Conservation (phyloP, 2,329 filamentous ascomycete genomes). For the Ophiognomonia clavigignenti-juglandacearum region DNA sequence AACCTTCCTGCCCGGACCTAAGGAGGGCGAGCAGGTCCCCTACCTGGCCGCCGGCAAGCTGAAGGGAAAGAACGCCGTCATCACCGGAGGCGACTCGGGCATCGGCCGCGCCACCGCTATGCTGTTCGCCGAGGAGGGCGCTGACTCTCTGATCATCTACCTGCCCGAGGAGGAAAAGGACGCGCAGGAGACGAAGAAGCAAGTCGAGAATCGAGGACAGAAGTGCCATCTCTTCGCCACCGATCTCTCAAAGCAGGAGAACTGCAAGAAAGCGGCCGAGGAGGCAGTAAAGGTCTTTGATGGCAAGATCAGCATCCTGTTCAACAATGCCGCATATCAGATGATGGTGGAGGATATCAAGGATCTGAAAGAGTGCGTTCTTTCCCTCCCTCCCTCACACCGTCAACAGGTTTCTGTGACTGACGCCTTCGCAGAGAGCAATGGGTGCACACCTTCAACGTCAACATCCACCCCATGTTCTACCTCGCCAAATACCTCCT, state of each 20-base stretch:
- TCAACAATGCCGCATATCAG: constrained; percentile 72
- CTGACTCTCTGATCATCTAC: constrained; percentile 68
- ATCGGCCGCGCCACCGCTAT: constrained; percentile 74
- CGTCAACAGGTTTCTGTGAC: neutral
- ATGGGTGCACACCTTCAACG: constrained; percentile 75
- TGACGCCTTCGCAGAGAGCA: constrained; percentile 52
- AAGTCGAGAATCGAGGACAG: constrained; percentile 61
- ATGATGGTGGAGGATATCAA: constrained; percentile 69
- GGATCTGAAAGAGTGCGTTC: constrained; percentile 61
- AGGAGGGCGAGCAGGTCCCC: constrained; percentile 59
- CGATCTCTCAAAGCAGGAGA: constrained; percentile 60
- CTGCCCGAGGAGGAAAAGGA: constrained; percentile 72
- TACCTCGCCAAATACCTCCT: constrained; percentile 74
- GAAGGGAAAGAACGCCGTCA: constrained; percentile 68
- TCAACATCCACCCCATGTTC: constrained; percentile 79
- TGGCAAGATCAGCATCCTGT: constrained; percentile 62
- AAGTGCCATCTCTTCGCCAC: constrained; percentile 60
- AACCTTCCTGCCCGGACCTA: constrained; percentile 25
- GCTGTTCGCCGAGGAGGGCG: constrained; percentile 77
- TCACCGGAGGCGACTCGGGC: constrained; percentile 76
- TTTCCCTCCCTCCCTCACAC: neutral
- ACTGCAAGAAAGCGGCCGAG: constrained; percentile 66
- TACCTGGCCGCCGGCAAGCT: constrained; percentile 77
- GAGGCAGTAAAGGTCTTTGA: constrained; percentile 62
- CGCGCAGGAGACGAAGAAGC: constrained; percentile 67